These are phyloP conservation scores for Paraconiothyrium sp. DNA, from an alignment of 2,329 filamentous ascomycete genomes.

Conservation along the genomic window DNA sequence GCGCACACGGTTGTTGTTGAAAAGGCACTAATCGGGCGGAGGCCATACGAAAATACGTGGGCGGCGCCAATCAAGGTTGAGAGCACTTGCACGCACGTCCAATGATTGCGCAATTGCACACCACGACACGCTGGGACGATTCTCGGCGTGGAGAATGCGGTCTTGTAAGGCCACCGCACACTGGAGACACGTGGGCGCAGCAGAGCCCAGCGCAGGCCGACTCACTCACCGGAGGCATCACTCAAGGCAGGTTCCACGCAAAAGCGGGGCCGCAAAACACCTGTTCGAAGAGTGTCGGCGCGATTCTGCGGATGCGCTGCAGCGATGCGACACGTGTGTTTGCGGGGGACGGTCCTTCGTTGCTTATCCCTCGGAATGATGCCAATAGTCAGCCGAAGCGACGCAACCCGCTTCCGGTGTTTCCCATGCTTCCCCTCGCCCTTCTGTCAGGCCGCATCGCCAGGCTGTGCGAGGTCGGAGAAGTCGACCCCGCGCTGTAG, in stretches of 20 bases:
- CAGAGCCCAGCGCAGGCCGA: neutral
- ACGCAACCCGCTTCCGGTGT: conserved; percentile 9
- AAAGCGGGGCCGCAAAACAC: conserved; percentile 11
- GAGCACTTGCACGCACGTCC: neutral
- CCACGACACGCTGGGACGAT: neutral
- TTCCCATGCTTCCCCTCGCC: conserved; percentile 12
- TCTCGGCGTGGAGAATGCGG: neutral
- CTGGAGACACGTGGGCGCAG: conserved; percentile 20
- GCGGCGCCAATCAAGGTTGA: conserved; percentile 50
- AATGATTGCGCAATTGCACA: conserved; percentile 8
- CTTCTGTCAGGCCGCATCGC: conserved; percentile 11
- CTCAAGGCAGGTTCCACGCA: neutral
- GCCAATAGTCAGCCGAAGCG: conserved; percentile 17
- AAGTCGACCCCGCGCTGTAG: conserved; percentile 39
- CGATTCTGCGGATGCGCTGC: conserved; percentile 30
- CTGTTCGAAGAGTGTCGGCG: conserved; percentile 13
- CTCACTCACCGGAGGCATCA: neutral
- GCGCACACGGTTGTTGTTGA: conserved; percentile 27
- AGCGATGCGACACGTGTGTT: conserved; percentile 31
- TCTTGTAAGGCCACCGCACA: neutral
- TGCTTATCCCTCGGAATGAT: conserved; percentile 19
- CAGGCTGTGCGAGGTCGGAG: conserved; percentile 41
- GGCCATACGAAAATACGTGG: conserved; percentile 53
- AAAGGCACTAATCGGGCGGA: conserved; percentile 30
- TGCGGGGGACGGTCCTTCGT: conserved; percentile 25